phyloP scores from a whole-genome alignment of 2,329 filamentous ascomycete species.

The Aspergillus viridinutans region DNA sequence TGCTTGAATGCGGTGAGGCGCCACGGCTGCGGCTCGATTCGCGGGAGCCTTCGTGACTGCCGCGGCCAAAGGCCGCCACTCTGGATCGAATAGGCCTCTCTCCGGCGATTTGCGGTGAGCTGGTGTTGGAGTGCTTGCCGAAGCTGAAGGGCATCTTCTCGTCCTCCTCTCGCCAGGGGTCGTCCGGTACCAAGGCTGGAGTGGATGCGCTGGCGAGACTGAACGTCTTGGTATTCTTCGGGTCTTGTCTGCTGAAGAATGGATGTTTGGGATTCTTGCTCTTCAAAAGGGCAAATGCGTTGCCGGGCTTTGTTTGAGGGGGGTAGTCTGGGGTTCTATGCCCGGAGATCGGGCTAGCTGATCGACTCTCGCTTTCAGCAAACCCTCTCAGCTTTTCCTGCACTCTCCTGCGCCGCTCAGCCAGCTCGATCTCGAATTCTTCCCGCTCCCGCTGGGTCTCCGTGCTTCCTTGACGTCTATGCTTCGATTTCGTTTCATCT shows the following conservation, averaged over 20 bases:
- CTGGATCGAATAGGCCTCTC: constrained; percentile 27
- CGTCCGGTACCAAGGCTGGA: constrained; percentile 31
- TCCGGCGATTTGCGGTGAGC: constrained; percentile 32
- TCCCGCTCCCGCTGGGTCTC: constrained; percentile 48
- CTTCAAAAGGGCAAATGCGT: constrained; percentile 44
- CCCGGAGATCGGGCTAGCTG: constrained; percentile 39
- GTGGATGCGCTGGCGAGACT: constrained; percentile 38
- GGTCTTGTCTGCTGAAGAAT: constrained; percentile 26
- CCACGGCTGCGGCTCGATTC: constrained; percentile 34
- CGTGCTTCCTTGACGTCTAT: constrained; percentile 43
- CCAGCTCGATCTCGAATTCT: constrained; percentile 46
- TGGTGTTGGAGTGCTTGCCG: constrained; percentile 35
- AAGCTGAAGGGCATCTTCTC: constrained; percentile 27
- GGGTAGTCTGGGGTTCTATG: constrained; percentile 31
- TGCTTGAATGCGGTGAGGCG: constrained; percentile 36
- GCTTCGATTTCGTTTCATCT: constrained; percentile 42
- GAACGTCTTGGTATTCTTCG: constrained; percentile 40
- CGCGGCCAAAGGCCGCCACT: constrained; percentile 23
- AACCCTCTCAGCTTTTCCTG: constrained; percentile 46
- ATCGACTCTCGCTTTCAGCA: constrained; percentile 41
- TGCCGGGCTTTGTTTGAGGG: constrained; percentile 29
- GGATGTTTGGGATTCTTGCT: constrained; percentile 36
- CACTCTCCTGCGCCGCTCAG: constrained; percentile 44
- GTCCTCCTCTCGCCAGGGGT: constrained; percentile 37
- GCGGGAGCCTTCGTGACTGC: constrained; percentile 32